phyloP scores from a whole-genome alignment of 2,329 filamentous ascomycete genomes.

The Phymatotrichopsis omnivora region DNA sequence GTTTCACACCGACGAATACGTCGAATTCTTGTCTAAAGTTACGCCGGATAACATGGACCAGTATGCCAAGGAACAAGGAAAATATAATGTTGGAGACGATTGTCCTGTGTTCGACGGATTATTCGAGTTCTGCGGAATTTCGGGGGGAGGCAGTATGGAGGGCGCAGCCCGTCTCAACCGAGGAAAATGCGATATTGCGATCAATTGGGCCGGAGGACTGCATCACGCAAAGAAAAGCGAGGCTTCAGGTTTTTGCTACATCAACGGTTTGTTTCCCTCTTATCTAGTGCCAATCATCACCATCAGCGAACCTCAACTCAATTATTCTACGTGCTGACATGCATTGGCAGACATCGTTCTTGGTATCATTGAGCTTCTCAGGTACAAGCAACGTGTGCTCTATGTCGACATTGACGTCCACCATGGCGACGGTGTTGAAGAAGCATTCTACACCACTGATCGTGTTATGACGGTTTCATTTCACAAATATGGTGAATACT shows the following conservation, averaged over 20 bases:
- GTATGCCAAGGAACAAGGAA: slow-evolving; percentile 57
- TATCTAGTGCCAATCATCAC: too few species aligned
- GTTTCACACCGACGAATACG: slow-evolving; percentile 64
- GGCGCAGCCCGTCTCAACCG: slow-evolving; percentile 57
- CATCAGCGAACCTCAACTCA: neutral
- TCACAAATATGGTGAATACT: slow-evolving; percentile 65
- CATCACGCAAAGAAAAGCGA: slow-evolving; percentile 94
- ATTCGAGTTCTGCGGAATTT: slow-evolving; percentile 62
- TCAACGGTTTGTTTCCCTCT: slow-evolving; percentile 59
- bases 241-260: slow-evolving; percentile 97
- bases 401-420: slow-evolving; percentile 61
- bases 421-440: slow-evolving; percentile 59
- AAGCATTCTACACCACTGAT: slow-evolving; percentile 61
- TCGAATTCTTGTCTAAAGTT: slow-evolving; percentile 60
- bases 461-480: slow-evolving; percentile 63
- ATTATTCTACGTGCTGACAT: neutral
- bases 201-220: slow-evolving; percentile 93
- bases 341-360: slow-evolving; percentile 49
- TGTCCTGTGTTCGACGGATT: slow-evolving; percentile 59
- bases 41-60: slow-evolving; percentile 63
- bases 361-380: slow-evolving; percentile 53
- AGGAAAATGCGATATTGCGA: slow-evolving; percentile 71
- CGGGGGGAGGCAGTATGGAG: slow-evolving; percentile 60
- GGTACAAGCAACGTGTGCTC: slow-evolving; percentile 53
- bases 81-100: slow-evolving; percentile 58